Evolutionary conservation across 192 early-diverging fungal genomes (phyloP), one percentile per base, ranked within the genome.

Genomic region (Podochytrium sp.): DNA sequence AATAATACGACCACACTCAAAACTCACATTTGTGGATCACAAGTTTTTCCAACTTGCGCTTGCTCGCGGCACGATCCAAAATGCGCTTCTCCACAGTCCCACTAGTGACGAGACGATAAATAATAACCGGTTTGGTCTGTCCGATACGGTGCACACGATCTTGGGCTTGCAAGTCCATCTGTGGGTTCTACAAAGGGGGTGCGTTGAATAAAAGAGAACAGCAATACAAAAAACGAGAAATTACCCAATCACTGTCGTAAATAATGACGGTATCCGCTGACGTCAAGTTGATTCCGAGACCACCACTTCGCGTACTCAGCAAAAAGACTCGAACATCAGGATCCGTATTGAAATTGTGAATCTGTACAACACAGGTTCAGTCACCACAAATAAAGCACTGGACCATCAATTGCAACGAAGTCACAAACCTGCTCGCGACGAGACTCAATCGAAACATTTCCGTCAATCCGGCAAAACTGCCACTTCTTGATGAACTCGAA

Each of bases 211-310:
- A 14, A 56, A 2, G 30, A 41, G 34, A 56, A 35, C 43, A 80
- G 18, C 43, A 71, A 41, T 33, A 12, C 5, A 42, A 16, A 41
- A 5, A 6, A 37, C 12, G 37, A 6, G 20, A 35, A 23, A 40
- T 49, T 63, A 90, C 88, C 95, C 96, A 97, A 78, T 88, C 86
- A 27, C 79, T 79, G 65, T 87, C 84, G 64, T 93, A 98, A 59
- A 99, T 91, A 57, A 99, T 93, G n/a, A 99, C 95, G 14, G 96
- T 98, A 70, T 98, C 96, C 0, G 98, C 96, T 0, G 94, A 93
- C 42, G 91, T 91, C 58, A 99, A 78, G 69, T 99, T 99, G 81
- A 99, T 96, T 29, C 98, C 98, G 76, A 98, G 84, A 0, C 96
- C 96, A 39, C 98, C 96, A 5, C 96, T 95, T 27, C 95, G 88